Percentiles rank a stretch among this genome's conserved stretches.
phyloP scores from a whole-genome alignment of 208 protist genomes.

The Leishmania braziliensis region DNA sequence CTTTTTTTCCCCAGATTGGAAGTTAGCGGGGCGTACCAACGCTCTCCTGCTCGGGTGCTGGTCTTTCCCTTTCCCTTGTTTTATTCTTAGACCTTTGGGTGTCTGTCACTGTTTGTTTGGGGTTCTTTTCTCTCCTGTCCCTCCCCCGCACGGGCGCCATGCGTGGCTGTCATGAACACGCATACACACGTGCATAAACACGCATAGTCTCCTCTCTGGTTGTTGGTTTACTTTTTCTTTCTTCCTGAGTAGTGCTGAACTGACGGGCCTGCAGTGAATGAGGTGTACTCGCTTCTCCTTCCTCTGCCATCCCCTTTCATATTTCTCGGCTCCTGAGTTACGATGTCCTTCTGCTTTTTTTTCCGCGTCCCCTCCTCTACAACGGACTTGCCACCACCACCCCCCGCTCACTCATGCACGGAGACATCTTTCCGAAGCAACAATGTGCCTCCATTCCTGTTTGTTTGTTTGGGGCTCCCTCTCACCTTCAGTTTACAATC shows the following conservation, averaged over 20 bases:
- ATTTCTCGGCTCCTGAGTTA: background rate
- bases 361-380: background rate
- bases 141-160: background rate
- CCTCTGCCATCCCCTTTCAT: background rate
- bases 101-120: background rate
- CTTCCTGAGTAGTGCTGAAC: background rate
- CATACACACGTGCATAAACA: background rate
- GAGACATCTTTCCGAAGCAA: background rate
- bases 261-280: background rate
- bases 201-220: background rate
- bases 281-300: background rate
- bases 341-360: background rate
- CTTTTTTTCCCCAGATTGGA: background rate
- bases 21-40: background rate
- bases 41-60: background rate
- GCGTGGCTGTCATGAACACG: background rate
- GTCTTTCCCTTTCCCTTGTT: background rate
- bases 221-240: constrained; percentile 1
- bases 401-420: background rate
- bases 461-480: background rate
- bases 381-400: background rate
- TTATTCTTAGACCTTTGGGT: background rate
- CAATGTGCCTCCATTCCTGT: background rate
- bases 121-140: background rate
- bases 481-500: constrained; percentile 9